phyloP scores from a whole-genome alignment of 306 rosid genomes.

The Vachellia pachyceras region DNA sequence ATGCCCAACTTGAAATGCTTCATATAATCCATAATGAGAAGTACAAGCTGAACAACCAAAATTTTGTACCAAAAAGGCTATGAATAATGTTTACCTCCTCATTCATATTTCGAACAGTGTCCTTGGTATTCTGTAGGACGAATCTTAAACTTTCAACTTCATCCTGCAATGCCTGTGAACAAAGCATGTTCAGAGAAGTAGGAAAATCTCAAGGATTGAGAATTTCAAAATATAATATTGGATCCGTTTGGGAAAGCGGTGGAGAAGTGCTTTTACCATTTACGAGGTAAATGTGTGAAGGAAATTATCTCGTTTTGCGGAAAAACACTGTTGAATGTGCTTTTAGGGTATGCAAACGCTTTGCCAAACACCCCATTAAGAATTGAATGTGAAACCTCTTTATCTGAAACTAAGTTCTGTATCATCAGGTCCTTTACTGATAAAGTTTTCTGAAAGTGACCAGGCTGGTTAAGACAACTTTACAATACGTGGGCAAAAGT shows the following conservation, averaged over 20 bases:
- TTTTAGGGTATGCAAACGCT: too few relatives aligned
- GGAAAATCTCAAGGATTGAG: slow-evolving; percentile 37
- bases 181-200: slow-evolving; percentile 35
- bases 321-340: too few relatives aligned
- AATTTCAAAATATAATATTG: slow-evolving; percentile 22
- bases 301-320: too few relatives aligned
- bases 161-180: slow-evolving; percentile 54
- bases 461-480: slow-evolving; percentile 56
- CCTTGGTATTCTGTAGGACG: slow-evolving; percentile 64
- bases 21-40: not conserved
- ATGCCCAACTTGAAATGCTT: slow-evolving; percentile 18
- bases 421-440: slow-evolving; percentile 60
- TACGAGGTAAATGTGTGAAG: too few relatives aligned
- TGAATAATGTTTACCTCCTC: slow-evolving; percentile 56
- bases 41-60: slow-evolving; percentile 22
- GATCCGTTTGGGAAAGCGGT: too few relatives aligned
- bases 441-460: slow-evolving; percentile 68
- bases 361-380: too few relatives aligned
- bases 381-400: slow-evolving; percentile 57
- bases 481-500: slow-evolving; percentile 13
- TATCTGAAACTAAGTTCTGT: slow-evolving; percentile 62
- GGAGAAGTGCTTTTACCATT: too few relatives aligned
- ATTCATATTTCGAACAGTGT: slow-evolving; percentile 55
- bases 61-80: not conserved
- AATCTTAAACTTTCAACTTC: slow-evolving; percentile 67